These are phyloP conservation scores for Angomonas ambiguus DNA, from an alignment of 208 protist species.

Conservation along the genomic window DNA sequence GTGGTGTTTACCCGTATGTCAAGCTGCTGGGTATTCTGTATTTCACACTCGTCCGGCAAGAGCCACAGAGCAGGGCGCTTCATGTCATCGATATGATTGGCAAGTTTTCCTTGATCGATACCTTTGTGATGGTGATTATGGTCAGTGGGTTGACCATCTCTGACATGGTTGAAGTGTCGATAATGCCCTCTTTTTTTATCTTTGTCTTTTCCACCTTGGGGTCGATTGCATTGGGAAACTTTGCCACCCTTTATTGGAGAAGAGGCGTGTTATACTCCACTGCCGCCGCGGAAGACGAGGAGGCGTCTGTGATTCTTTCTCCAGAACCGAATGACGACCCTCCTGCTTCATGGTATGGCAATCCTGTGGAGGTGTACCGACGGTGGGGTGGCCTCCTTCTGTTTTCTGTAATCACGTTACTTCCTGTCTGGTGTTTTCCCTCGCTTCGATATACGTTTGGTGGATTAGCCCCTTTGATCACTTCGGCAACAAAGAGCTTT, in stretches of 20 bases:
- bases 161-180: conserved; percentile 29
- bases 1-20: conserved; percentile 93
- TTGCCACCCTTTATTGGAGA: conserved; percentile 46
- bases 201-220: conserved; percentile 51
- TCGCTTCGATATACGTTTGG: conserved; percentile 10
- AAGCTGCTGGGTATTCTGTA: conserved; percentile 85
- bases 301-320: background rate
- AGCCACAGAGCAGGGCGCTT: conserved; percentile 39
- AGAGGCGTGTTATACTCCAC: conserved; percentile 18
- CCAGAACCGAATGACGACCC: background rate
- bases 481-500: background rate
- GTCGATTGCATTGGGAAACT: conserved; percentile 65
- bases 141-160: conserved; percentile 75
- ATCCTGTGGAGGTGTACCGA: no score
- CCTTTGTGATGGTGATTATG: conserved; percentile 91
- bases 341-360: no score
- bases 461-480: conserved; percentile 16
- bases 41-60: conserved; percentile 42
- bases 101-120: conserved; percentile 94
- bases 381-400: background rate
- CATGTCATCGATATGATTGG: conserved; percentile 81
- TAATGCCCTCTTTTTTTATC: conserved; percentile 46
- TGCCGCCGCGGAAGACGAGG: background rate
- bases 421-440: background rate
- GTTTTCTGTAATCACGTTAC: background rate